These are phyloP conservation scores for Aspergillus latus DNA, from an alignment of 2,329 filamentous ascomycete species.

Conservation along the genomic window DNA sequence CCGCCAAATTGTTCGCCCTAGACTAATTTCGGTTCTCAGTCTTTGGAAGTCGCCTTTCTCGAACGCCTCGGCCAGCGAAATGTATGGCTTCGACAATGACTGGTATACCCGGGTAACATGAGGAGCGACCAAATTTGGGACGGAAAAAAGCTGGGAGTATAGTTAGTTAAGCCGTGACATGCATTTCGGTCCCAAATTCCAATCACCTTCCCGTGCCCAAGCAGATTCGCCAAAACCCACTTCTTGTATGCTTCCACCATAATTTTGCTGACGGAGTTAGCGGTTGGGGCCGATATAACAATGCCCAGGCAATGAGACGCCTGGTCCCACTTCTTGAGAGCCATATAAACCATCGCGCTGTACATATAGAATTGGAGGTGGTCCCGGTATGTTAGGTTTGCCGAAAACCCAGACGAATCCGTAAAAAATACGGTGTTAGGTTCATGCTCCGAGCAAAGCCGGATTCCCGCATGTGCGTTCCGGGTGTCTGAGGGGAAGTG, in stretches of 20 bases:
- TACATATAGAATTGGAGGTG: slow-evolving; percentile 66
- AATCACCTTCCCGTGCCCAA: slow-evolving; percentile 64
- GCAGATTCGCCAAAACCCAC: slow-evolving; percentile 75
- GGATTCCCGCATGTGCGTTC: slow-evolving; percentile 24
- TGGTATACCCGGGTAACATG: slow-evolving; percentile 58
- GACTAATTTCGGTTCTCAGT: slow-evolving; percentile 64
- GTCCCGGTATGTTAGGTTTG: slow-evolving; percentile 41
- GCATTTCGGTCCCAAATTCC: not conserved
- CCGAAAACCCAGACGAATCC: slow-evolving; percentile 39
- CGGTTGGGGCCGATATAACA: slow-evolving; percentile 66
- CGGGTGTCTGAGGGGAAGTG: slow-evolving; percentile 38
- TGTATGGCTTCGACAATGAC: slow-evolving; percentile 67
- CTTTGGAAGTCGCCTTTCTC: slow-evolving; percentile 57
- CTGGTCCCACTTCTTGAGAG: slow-evolving; percentile 60
- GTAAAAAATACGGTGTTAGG: slow-evolving; percentile 38
- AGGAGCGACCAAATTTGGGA: slow-evolving; percentile 58
- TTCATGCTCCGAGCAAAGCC: slow-evolving; percentile 33
- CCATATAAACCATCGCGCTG: slow-evolving; percentile 65
- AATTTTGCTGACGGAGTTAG: slow-evolving; percentile 66
- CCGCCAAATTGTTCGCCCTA: slow-evolving; percentile 60
- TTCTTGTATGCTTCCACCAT: slow-evolving; percentile 92
- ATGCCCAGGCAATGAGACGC: slow-evolving; percentile 64
- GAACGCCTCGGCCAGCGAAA: slow-evolving; percentile 68
- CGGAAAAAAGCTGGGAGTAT: slow-evolving; percentile 40
- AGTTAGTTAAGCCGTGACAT: slow-evolving; percentile 6